phyloP scores from a whole-genome alignment of 441 rosid species.

The Gossypium lobatum region DNA sequence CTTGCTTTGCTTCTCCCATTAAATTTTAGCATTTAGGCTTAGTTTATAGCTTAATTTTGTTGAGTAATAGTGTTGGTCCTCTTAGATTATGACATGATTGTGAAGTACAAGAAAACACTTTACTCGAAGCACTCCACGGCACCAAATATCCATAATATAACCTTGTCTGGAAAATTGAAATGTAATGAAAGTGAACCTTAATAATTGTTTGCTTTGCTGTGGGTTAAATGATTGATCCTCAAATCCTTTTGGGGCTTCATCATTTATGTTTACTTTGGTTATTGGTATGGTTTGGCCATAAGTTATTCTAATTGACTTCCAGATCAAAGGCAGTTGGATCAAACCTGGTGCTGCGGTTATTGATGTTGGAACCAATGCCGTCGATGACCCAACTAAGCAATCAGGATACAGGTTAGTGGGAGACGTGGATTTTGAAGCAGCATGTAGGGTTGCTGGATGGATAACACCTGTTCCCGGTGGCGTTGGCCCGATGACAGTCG shows the following conservation, averaged over 20 bases:
- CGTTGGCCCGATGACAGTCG: slow-evolving; percentile 92
- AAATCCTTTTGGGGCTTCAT: not conserved
- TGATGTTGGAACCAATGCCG: slow-evolving; percentile 83
- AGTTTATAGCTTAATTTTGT: not conserved
- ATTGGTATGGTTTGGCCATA: not conserved
- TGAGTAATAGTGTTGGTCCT: not conserved
- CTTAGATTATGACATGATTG: not conserved
- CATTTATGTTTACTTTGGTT: not conserved
- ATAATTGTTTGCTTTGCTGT: not conserved
- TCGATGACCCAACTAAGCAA: slow-evolving; percentile 63
- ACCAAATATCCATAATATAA: not conserved
- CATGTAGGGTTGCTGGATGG: slow-evolving; percentile 69
- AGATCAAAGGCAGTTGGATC: slow-evolving; percentile 90
- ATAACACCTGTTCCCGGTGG: slow-evolving; percentile 94
- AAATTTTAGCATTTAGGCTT: not conserved
- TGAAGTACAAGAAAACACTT: not conserved
- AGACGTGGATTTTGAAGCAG: slow-evolving; percentile 79
- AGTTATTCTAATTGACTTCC: slow-evolving; percentile 15
- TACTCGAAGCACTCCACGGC: not conserved
- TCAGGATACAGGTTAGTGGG: slow-evolving; percentile 85
- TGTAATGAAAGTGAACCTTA: not conserved
- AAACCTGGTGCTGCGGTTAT: slow-evolving; percentile 92
- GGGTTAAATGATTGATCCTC: not conserved
- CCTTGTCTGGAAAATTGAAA: not conserved
- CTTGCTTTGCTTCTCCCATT: not conserved